phyloP scores from a whole-genome alignment of 345 rosid species.

The Eucalyptus microcorys region DNA sequence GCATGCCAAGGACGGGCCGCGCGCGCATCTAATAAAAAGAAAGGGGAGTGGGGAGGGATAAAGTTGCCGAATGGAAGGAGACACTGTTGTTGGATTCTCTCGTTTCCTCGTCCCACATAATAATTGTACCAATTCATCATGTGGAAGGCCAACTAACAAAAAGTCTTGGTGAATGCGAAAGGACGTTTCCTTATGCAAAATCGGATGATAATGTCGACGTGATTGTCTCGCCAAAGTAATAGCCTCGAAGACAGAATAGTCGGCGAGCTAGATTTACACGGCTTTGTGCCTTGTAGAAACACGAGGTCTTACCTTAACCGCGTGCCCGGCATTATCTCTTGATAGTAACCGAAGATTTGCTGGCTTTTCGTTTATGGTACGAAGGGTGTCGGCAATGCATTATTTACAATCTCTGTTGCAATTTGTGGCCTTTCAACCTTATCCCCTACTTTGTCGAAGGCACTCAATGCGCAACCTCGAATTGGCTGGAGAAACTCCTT shows the following conservation, averaged over 20 bases:
- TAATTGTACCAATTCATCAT: background rate
- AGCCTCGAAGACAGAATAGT: background rate
- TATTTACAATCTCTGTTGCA: background rate
- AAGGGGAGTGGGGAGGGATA: background rate
- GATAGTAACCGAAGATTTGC: background rate
- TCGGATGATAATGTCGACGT: background rate
- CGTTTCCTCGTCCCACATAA: background rate
- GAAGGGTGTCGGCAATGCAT: background rate
- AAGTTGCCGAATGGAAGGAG: background rate
- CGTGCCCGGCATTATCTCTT: background rate
- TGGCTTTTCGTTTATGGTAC: background rate
- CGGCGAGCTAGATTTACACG: background rate
- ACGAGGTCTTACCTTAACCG: background rate
- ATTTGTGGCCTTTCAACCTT: background rate
- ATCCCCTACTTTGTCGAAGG: background rate
- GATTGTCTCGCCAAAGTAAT: background rate
- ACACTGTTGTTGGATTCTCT: background rate
- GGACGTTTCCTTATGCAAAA: background rate
- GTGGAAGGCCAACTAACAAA: background rate
- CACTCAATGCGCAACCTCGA: background rate
- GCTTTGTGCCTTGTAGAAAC: background rate
- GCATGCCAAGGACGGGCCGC: background rate
- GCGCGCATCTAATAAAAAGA: background rate
- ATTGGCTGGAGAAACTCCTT: background rate
- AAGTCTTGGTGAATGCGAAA: background rate